Percentiles rank a stretch among this genome's conserved stretches.
phyloP scores from a whole-genome alignment of 2,329 filamentous ascomycete genomes.

The Cylindrodendrum hubeiense region DNA sequence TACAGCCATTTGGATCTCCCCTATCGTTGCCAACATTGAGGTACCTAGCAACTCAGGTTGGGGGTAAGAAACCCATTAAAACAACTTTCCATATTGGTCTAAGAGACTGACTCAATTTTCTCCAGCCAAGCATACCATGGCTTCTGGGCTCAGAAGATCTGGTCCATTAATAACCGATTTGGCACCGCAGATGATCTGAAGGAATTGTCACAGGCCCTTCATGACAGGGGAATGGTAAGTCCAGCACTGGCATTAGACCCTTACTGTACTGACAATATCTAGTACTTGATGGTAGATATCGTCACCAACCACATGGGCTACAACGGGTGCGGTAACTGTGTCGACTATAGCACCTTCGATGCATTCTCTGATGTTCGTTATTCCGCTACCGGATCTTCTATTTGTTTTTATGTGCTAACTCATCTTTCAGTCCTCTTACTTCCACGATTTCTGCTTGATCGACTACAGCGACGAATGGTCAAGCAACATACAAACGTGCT shows the following conservation, averaged over 20 bases:
- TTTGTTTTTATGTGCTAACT: background rate
- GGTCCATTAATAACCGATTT: conserved; percentile 27
- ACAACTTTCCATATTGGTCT: background rate
- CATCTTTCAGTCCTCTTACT: conserved; percentile 21
- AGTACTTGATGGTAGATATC: conserved; percentile 33
- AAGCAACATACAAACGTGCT: conserved; percentile 28
- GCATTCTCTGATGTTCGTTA: conserved; percentile 21
- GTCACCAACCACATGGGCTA: conserved; percentile 34
- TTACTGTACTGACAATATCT: background rate
- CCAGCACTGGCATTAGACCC: too few species aligned
- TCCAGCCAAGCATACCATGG: conserved; percentile 31
- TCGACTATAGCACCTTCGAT: conserved; percentile 29
- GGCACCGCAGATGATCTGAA: conserved; percentile 30
- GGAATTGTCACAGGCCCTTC: conserved; percentile 24
- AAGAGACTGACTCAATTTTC: background rate
- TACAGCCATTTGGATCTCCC: conserved; percentile 32
- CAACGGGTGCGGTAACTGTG: conserved; percentile 27
- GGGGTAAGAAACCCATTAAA: conserved; percentile 12
- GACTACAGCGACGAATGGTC: conserved; percentile 30
- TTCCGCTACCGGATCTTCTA: too few species aligned
- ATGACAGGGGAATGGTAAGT: conserved; percentile 29
- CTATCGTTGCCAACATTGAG: conserved; percentile 31
- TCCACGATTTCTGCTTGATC: conserved; percentile 31
- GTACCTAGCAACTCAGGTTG: conserved; percentile 5
- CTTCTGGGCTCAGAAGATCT: conserved; percentile 33